Percentiles rank a stretch among this genome's conserved stretches.
Evolutionary conservation across 345 rosid genomes (phyloP).

Genomic region (Microcos paniculata): DNA sequence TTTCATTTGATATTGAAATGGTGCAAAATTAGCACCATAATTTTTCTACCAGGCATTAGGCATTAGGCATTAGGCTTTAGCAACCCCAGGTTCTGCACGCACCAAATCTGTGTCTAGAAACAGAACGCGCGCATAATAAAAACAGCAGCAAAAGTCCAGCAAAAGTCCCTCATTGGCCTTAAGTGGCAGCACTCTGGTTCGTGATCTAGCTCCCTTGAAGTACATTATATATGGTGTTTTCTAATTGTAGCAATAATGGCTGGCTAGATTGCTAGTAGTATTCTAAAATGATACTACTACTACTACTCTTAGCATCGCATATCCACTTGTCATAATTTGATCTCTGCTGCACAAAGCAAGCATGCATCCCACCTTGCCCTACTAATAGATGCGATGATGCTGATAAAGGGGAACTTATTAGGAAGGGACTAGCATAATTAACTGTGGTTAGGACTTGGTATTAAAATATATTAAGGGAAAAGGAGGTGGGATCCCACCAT

Average conservation of each 20-base stretch:
- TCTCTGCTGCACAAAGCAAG: conserved; percentile 10
- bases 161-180: neutral
- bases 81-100: conserved; percentile 1
- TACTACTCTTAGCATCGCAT: neutral
- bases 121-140: neutral
- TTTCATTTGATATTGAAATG: neutral
- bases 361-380: conserved; percentile 11
- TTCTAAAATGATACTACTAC: neutral
- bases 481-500: conserved; percentile 48
- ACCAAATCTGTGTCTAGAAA: neutral
- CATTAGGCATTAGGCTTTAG: conserved; percentile 11
- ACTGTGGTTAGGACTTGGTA: conserved; percentile 29
- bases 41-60: conserved; percentile 17
- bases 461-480: conserved; percentile 32
- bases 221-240: neutral
- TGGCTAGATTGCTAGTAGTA: neutral
- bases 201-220: neutral
- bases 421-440: conserved; percentile 19
- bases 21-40: conserved; percentile 30
- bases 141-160: neutral
- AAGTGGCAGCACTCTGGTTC: conserved; percentile 10
- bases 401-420: conserved; percentile 10
- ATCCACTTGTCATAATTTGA: conserved; percentile 15
- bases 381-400: conserved; percentile 18
- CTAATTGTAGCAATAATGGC: neutral